Conservation (phyloP, 768 basidiomycete genomes). For the Leucocoprinus leucothites region DNA sequence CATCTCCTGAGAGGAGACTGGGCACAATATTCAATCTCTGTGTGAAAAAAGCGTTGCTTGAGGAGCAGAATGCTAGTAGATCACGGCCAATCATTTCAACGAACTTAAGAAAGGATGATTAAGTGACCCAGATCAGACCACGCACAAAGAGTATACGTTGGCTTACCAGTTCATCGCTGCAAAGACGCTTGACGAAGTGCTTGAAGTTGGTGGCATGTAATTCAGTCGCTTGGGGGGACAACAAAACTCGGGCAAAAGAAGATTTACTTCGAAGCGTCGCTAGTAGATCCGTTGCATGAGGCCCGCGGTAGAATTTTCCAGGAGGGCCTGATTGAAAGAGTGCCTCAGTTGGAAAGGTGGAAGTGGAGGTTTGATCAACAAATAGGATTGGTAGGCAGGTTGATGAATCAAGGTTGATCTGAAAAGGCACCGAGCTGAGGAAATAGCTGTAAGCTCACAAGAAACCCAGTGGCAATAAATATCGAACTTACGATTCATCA, state of each 20-base stretch:
- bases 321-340: conserved; percentile 41
- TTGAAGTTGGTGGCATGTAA: conserved; percentile 45
- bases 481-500: conserved; percentile 27
- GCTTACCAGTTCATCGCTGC: conserved; percentile 52
- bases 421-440: conserved; percentile 34
- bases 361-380: conserved; percentile 31
- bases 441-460: neutral
- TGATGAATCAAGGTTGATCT: conserved; percentile 47
- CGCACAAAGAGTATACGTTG: neutral
- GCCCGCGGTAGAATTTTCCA: conserved; percentile 57
- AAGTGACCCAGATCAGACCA: neutral
- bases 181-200: conserved; percentile 46
- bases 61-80: conserved; percentile 58
- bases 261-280: conserved; percentile 49
- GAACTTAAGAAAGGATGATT: conserved; percentile 38
- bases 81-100: conserved; percentile 48
- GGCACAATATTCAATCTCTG: conserved; percentile 51
- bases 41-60: conserved; percentile 40
- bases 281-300: conserved; percentile 48
- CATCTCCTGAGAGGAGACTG: conserved; percentile 38
- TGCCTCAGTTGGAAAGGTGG: conserved; percentile 34
- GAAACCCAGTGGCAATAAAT: neutral
- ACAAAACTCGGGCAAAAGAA: conserved; percentile 43
- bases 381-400: conserved; percentile 50
- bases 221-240: conserved; percentile 35